Conservation (phyloP, 1,284 basidiomycete genomes). For the Lentinula novae-zelandiae region DNA sequence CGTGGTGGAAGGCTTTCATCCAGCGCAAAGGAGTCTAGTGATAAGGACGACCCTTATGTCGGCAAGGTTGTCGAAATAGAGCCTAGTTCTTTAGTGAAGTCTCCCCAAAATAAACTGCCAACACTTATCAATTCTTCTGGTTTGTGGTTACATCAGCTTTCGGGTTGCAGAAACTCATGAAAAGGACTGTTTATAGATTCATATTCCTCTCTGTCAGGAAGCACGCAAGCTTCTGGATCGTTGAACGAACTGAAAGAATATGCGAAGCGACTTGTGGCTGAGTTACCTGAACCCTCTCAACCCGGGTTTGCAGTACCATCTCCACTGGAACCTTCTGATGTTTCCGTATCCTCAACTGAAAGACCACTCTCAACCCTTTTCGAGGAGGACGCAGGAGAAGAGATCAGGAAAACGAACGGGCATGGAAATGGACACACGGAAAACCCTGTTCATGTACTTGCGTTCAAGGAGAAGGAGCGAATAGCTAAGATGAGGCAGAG, state of each 20-base stretch:
- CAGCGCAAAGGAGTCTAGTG: background rate
- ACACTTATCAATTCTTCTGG: background rate
- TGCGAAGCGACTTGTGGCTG: conserved; percentile 27
- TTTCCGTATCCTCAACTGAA: background rate
- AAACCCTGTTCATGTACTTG: background rate
- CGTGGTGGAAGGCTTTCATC: conserved; percentile 7
- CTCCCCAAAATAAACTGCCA: background rate
- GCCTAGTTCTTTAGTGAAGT: background rate
- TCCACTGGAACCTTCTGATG: background rate
- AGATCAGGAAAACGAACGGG: conserved; percentile 3
- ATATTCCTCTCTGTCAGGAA: background rate
- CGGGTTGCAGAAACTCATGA: background rate
- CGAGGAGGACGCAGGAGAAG: background rate
- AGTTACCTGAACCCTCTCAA: background rate
- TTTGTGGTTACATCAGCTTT: background rate
- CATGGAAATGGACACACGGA: conserved; percentile 30
- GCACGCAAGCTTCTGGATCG: background rate
- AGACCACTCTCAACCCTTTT: background rate
- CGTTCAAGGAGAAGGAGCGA: conserved; percentile 6
- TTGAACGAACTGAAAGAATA: conserved; percentile 31
- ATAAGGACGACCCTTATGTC: conserved; percentile 1
- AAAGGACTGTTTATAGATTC: conserved; percentile 12
- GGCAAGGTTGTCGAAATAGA: conserved; percentile 12
- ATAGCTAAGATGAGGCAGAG: conserved; percentile 1
- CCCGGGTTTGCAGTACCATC: background rate